Evolutionary conservation across 129 eudicot species (phyloP).

Genomic region (Helichrysum umbraculigerum): DNA sequence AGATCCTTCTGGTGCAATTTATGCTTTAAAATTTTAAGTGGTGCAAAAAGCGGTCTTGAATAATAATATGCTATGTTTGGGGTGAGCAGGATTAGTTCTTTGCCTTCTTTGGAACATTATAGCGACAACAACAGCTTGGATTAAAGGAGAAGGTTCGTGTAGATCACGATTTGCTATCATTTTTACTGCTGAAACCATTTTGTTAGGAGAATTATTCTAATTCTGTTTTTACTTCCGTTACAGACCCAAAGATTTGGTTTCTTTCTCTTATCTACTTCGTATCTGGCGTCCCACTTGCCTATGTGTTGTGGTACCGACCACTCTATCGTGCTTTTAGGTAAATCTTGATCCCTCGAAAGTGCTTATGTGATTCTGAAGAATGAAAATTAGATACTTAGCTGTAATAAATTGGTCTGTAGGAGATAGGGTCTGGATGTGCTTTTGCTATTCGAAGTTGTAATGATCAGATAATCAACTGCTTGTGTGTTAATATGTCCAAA

Average conservation of each 20-base stretch:
- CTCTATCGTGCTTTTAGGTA: slow-evolving; percentile 90
- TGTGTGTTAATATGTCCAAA: not conserved
- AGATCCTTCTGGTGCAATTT: not conserved
- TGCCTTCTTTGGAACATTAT: slow-evolving; percentile 83
- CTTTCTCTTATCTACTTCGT: slow-evolving; percentile 81
- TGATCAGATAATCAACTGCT: not conserved
- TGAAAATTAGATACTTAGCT: not conserved
- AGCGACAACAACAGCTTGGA: slow-evolving; percentile 93
- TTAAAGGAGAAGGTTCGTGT: slow-evolving; percentile 69
- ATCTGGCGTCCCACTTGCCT: slow-evolving; percentile 72
- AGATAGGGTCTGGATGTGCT: not conserved
- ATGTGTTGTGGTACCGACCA: slow-evolving; percentile 82
- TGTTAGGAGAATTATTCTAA: slow-evolving; percentile 1
- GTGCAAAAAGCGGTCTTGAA: not conserved
- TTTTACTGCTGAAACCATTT: not conserved
- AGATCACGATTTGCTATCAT: not conserved
- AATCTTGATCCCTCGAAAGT: not conserved
- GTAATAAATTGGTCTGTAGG: not conserved
- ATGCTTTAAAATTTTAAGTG: not conserved
- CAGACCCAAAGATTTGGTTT: slow-evolving; percentile 76
- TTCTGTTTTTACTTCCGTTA: not conserved
- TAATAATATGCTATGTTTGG: slow-evolving; percentile 19
- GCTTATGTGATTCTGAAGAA: not conserved
- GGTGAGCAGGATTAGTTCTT: slow-evolving; percentile 58
- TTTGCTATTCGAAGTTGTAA: not conserved